These are phyloP conservation scores for Trypanosoma cruzi DNA, from an alignment of 208 protist species.

Conservation along the genomic window DNA sequence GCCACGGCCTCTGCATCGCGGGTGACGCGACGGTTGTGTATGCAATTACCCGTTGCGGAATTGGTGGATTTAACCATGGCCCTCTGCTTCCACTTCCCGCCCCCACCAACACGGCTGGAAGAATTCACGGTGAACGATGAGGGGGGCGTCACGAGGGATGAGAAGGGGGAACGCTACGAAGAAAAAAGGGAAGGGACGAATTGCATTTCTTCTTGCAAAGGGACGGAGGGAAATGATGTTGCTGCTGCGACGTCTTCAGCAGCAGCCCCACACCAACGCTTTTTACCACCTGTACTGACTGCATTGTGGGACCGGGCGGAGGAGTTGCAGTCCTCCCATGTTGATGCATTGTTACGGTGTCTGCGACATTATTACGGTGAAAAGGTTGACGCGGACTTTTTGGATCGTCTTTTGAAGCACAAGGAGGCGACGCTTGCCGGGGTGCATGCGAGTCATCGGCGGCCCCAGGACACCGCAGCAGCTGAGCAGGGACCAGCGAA, in stretches of 20 bases:
- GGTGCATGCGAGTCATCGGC: neutral
- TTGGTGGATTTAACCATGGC: conserved; percentile 60
- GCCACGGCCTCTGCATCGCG: conserved; percentile 47
- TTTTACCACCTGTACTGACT: conserved; percentile 50
- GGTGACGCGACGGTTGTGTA: conserved; percentile 39
- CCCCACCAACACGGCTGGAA: neutral
- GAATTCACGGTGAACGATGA: neutral
- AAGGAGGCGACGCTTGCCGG: conserved; percentile 24
- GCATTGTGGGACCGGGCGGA: conserved; percentile 76
- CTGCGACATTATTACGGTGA: conserved; percentile 56
- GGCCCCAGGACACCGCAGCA: neutral
- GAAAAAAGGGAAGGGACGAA: neutral
- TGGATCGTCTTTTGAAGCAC: conserved; percentile 61
- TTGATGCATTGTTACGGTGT: conserved; percentile 67
- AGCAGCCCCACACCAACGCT: conserved; percentile 17
- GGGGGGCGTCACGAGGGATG: neutral
- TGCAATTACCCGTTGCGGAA: conserved; percentile 31
- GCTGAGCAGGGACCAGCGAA: neutral
- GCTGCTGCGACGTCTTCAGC: neutral
- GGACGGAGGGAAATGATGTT: neutral
- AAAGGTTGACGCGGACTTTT: conserved; percentile 69
- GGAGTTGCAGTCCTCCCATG: conserved; percentile 45
- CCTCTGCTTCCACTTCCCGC: conserved; percentile 48
- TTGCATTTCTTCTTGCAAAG: neutral
- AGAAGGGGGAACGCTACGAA: neutral